These are phyloP conservation scores for Saccharomyces eubayanus DNA, from an alignment of 805 yeast genomes.

Conservation along the genomic window DNA sequence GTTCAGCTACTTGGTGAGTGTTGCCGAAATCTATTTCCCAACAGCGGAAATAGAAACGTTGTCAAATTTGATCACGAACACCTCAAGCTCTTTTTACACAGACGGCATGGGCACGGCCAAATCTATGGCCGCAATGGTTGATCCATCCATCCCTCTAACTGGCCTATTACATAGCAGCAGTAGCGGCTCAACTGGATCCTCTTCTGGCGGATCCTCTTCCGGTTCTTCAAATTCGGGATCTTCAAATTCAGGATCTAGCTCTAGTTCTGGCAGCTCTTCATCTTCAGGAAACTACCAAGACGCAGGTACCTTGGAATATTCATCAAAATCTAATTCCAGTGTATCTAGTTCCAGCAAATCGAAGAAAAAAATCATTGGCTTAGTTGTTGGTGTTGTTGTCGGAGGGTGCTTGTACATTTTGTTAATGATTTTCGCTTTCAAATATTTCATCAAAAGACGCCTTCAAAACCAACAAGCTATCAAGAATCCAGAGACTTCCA, in stretches of 20 bases:
- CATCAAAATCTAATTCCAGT: slow-evolving; percentile 5
- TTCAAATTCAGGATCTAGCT: neutral
- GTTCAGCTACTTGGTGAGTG: slow-evolving; percentile 65
- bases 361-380: slow-evolving; percentile 54
- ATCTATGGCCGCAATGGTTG: slow-evolving; percentile 62
- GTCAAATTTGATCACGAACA: slow-evolving; percentile 44
- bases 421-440: slow-evolving; percentile 47
- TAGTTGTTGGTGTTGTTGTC: slow-evolving; percentile 73
- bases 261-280: slow-evolving; percentile 5
- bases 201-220: slow-evolving; percentile 55
- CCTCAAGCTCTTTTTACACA: slow-evolving; percentile 51
- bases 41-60: slow-evolving; percentile 40
- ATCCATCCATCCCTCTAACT: slow-evolving; percentile 32
- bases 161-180: slow-evolving; percentile 32
- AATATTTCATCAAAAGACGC: slow-evolving; percentile 38
- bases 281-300: slow-evolving; percentile 4
- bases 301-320: slow-evolving; percentile 20
- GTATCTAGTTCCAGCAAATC: slow-evolving; percentile 21
- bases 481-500: slow-evolving; percentile 15
- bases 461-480: slow-evolving; percentile 13
- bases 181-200: slow-evolving; percentile 73
- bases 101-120: slow-evolving; percentile 48
- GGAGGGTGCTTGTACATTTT: slow-evolving; percentile 65
- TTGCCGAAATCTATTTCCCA: slow-evolving; percentile 84
- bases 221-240: slow-evolving; percentile 28